These are phyloP conservation scores for Hirsutella minnesotensis DNA, from an alignment of 2,329 filamentous ascomycete species.

Conservation along the genomic window DNA sequence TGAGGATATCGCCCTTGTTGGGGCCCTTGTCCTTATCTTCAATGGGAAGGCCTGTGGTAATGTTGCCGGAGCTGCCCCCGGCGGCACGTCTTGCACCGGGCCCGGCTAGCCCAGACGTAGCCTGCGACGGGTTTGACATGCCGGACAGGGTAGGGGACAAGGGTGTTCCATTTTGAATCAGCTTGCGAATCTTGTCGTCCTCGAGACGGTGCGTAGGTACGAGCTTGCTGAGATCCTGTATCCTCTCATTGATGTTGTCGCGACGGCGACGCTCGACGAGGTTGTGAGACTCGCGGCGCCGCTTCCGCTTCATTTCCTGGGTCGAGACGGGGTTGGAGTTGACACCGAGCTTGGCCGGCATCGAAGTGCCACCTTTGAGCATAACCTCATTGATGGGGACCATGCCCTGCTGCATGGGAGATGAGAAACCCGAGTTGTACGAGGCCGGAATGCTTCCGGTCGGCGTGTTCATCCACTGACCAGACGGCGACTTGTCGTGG, in stretches of 20 bases:
- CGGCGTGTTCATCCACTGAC: conserved; percentile 81
- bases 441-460: conserved; percentile 70
- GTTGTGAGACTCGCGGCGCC: conserved; percentile 89
- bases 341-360: conserved; percentile 74
- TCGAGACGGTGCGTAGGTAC: conserved; percentile 88
- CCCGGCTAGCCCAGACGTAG: conserved; percentile 79
- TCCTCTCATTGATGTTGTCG: conserved; percentile 98
- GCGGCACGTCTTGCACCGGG: conserved; percentile 72
- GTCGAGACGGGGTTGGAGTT: conserved; percentile 49
- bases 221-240: conserved; percentile 88
- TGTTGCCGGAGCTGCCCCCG: conserved; percentile 59
- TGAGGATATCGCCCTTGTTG: conserved; percentile 97
- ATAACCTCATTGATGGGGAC: conserved; percentile 82
- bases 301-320: conserved; percentile 86
- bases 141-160: conserved; percentile 72
- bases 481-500: conserved; percentile 76
- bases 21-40: conserved; percentile 98
- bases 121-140: conserved; percentile 55
- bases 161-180: conserved; percentile 84
- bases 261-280: conserved; percentile 86
- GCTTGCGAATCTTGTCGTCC: conserved; percentile 93
- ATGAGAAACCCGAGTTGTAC: conserved; percentile 79
- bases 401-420: conserved; percentile 58
- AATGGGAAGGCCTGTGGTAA: conserved; percentile 81
- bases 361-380: conserved; percentile 75